These are phyloP conservation scores for Ophiostoma pallidulum DNA, from an alignment of 2,329 filamentous ascomycete genomes.

Conservation along the genomic window DNA sequence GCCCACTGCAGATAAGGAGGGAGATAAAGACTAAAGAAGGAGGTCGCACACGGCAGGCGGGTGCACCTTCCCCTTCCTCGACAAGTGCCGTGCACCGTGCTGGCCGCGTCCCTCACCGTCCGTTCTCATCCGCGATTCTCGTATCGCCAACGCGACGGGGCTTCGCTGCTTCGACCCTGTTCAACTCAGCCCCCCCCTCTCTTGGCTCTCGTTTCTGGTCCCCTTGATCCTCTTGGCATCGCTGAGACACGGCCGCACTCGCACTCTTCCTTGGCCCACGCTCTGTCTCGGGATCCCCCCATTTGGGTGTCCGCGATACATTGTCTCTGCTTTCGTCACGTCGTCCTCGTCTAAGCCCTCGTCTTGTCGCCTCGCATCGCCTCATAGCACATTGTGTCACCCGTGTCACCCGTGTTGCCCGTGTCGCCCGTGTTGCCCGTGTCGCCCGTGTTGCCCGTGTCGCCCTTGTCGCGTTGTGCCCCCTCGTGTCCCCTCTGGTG, in stretches of 20 bases:
- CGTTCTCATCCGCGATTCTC: no score
- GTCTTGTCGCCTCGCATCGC: conserved; percentile 1
- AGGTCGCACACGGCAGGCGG: neutral
- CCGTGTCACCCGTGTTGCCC: no score
- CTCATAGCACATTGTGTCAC: no score
- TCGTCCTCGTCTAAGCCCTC: neutral
- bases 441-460: no score
- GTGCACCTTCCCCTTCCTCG: conserved; percentile 3
- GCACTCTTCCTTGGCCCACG: no score
- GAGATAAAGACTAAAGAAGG: neutral
- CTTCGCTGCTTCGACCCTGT: no score
- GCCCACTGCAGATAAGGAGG: neutral
- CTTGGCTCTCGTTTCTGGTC: neutral
- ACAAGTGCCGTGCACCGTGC: neutral
- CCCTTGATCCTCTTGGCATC: neutral
- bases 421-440: no score
- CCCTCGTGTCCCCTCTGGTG: no score
- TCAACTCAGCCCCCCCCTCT: no score
- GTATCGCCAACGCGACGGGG: neutral
- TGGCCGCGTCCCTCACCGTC: no score
- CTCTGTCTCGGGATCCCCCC: conserved; percentile 9
- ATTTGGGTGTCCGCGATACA: conserved; percentile 1
- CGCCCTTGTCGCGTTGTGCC: no score
- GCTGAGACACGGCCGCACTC: conserved; percentile 3
- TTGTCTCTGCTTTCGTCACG: neutral